Percentiles rank a stretch among this genome's conserved stretches.
Evolutionary conservation across 2,329 filamentous ascomycete genomes (phyloP).

Genomic region (Neophaeococcomyces aloes): DNA sequence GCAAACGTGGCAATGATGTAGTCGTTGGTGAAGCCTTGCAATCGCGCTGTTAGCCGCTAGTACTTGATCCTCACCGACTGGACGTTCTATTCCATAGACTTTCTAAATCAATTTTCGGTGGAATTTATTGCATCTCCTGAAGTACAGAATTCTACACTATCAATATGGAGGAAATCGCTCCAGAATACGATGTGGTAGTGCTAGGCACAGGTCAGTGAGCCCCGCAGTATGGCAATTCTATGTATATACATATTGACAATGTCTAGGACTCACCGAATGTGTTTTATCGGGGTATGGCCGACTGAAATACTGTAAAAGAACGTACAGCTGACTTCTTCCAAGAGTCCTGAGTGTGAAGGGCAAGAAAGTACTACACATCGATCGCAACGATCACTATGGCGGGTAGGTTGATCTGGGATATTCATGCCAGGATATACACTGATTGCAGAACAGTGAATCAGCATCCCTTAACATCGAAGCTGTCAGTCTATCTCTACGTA

Average conservation of each 20-base stretch:
- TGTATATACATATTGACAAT: constrained; percentile 26
- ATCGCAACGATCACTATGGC: constrained; percentile 97
- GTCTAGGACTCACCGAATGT: constrained; percentile 86
- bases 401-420: constrained; percentile 48
- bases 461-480: constrained; percentile 94
- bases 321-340: constrained; percentile 12
- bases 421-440: constrained; percentile 11
- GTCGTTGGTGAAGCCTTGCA: constrained; percentile 2
- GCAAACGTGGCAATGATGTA: too few species aligned
- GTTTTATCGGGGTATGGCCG: constrained; percentile 78
- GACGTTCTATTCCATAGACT: neutral
- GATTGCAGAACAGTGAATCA: constrained; percentile 56
- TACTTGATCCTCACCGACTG: constrained; percentile 9
- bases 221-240: constrained; percentile 26
- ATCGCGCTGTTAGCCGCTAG: neutral
- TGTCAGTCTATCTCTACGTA: constrained; percentile 41
- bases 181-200: constrained; percentile 97
- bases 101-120: neutral
- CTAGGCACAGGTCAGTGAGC: constrained; percentile 74
- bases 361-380: constrained; percentile 98
- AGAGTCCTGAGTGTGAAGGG: constrained; percentile 96
- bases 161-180: constrained; percentile 93
- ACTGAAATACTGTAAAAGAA: neutral
- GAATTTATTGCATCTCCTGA: constrained; percentile 11
- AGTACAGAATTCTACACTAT: constrained; percentile 12